Percentiles rank a stretch among this genome's conserved stretches.
phyloP scores from a whole-genome alignment of 2,329 filamentous ascomycete species.

The Myriosclerotinia scirpicola region DNA sequence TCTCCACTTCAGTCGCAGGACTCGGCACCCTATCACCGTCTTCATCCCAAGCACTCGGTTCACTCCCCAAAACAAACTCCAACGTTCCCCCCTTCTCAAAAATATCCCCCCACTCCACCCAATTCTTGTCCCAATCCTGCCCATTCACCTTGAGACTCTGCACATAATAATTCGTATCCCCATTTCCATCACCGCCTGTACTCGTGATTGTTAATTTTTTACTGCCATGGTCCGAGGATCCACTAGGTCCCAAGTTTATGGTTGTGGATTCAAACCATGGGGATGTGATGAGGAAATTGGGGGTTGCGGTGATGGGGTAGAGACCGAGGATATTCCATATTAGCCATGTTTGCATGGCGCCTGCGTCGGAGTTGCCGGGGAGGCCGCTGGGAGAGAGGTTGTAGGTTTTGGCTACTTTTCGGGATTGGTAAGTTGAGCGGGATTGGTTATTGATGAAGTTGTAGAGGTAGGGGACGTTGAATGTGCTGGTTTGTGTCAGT shows the following conservation, averaged over 20 bases:
- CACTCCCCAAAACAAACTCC: constrained; percentile 60
- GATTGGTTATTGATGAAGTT: constrained; percentile 48
- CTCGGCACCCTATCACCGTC: constrained; percentile 56
- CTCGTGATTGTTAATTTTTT: constrained; percentile 56
- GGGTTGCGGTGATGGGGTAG: constrained; percentile 67
- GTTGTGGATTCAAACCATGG: constrained; percentile 62
- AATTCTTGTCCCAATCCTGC: constrained; percentile 58
- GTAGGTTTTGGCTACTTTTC: constrained; percentile 22
- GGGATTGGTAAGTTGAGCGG: constrained; percentile 26
- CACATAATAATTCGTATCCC: constrained; percentile 55
- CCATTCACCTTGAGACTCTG: constrained; percentile 67
- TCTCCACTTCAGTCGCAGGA: constrained; percentile 46
- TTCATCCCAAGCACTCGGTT: constrained; percentile 49
- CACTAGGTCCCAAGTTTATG: constrained; percentile 42
- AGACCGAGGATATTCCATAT: constrained; percentile 59
- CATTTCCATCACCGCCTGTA: constrained; percentile 44
- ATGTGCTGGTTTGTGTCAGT: constrained; percentile 39
- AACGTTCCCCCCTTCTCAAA: constrained; percentile 63
- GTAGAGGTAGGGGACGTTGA: constrained; percentile 64
- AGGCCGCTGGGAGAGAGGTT: constrained; percentile 38
- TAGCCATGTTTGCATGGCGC: constrained; percentile 70
- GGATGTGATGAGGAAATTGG: constrained; percentile 63
- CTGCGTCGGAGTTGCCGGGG: constrained; percentile 57
- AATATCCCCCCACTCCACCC: constrained; percentile 65
- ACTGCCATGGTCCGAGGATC: constrained; percentile 31